Percentiles rank a stretch among this genome's conserved stretches.
phyloP scores from a whole-genome alignment of 805 yeast species.

The Metahyphopichia silvanorum region DNA sequence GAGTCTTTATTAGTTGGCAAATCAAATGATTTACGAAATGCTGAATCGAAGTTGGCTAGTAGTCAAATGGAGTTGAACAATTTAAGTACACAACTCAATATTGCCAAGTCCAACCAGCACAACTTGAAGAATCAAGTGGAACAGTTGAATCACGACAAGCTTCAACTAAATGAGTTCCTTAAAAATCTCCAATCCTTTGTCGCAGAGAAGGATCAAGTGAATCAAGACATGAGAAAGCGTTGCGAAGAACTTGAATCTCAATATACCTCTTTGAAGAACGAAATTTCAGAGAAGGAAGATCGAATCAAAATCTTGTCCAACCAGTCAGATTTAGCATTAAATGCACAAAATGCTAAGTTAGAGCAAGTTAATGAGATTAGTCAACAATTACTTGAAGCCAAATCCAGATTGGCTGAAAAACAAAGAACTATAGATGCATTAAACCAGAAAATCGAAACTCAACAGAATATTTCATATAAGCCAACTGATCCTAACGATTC shows the following conservation, averaged over 20 bases:
- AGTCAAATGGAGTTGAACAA: slow-evolving; percentile 45
- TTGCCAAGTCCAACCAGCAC: slow-evolving; percentile 47
- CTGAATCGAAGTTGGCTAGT: slow-evolving; percentile 44
- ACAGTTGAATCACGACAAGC: slow-evolving; percentile 55
- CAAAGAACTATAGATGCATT: slow-evolving; percentile 37
- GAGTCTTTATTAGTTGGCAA: slow-evolving; percentile 28
- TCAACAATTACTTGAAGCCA: slow-evolving; percentile 39
- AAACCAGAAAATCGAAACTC: slow-evolving; percentile 26
- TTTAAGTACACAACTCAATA: slow-evolving; percentile 51
- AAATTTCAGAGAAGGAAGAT: slow-evolving; percentile 52
- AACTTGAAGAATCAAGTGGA: slow-evolving; percentile 52
- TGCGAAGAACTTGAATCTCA: slow-evolving; percentile 47
- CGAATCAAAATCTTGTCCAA: slow-evolving; percentile 48
- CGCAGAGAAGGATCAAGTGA: slow-evolving; percentile 56
- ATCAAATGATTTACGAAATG: slow-evolving; percentile 52
- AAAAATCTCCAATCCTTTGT: slow-evolving; percentile 58
- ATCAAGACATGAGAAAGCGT: slow-evolving; percentile 47
- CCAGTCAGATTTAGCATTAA: slow-evolving; percentile 54
- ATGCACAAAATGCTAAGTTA: slow-evolving; percentile 49
- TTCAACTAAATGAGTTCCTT: slow-evolving; percentile 54
- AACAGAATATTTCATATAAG: neutral
- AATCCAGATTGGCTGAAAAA: slow-evolving; percentile 42
- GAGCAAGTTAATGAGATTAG: slow-evolving; percentile 57
- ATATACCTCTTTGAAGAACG: slow-evolving; percentile 42
- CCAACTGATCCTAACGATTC: neutral